Percentiles rank a stretch among this genome's conserved stretches.
phyloP scores from a whole-genome alignment of 164 flowering plant species.

The Piper longum region DNA sequence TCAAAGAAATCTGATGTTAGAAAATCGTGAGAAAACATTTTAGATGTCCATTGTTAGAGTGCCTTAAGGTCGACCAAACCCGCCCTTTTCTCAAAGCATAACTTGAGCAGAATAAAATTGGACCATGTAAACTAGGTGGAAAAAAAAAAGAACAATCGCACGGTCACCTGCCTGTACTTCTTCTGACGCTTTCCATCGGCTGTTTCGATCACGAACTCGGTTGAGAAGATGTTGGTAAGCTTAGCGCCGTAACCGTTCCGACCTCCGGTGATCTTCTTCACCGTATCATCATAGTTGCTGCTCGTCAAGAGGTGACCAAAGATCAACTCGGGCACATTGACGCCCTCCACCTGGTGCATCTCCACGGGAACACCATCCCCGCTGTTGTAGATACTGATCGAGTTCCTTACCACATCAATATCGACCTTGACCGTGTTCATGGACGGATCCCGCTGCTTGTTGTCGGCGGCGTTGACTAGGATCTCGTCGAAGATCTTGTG shows the following conservation, averaged over 20 bases:
- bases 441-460: conserved; percentile 86
- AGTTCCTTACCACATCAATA: conserved; percentile 55
- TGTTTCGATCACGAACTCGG: conserved; percentile 78
- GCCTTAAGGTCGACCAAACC: too few species aligned
- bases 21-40: too few species aligned
- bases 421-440: conserved; percentile 67
- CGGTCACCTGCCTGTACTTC: conserved; percentile 82
- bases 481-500: conserved; percentile 98
- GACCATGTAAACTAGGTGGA: too few species aligned
- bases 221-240: conserved; percentile 83
- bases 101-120: too few species aligned
- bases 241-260: conserved; percentile 95
- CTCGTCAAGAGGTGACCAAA: conserved; percentile 93
- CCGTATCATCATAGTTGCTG: conserved; percentile 72
- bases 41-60: too few species aligned
- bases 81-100: too few species aligned
- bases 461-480: conserved; percentile 91
- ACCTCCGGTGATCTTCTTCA: conserved; percentile 95
- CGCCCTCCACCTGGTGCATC: conserved; percentile 84
- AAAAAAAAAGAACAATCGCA: not conserved
- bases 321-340: conserved; percentile 94
- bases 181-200: conserved; percentile 81
- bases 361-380: conserved; percentile 95
- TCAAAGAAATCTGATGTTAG: too few species aligned
- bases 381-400: conserved; percentile 61